These are phyloP conservation scores for Exserohilum rostratum DNA, from an alignment of 2,329 filamentous ascomycete species.

Conservation along the genomic window DNA sequence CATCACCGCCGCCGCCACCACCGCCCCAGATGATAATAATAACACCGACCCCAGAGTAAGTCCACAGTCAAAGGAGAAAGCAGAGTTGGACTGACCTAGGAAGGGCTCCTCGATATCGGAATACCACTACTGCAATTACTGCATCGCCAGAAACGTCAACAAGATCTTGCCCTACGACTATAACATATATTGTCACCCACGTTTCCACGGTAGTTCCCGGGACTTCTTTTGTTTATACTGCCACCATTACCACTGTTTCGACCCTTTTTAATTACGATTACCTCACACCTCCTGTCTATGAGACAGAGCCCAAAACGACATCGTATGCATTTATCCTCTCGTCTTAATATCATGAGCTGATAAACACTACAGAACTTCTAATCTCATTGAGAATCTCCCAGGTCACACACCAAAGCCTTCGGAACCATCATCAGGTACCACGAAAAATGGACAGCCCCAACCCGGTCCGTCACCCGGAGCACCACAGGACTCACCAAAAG, in stretches of 20 bases:
- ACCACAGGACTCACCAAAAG: neutral
- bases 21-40: too few relatives aligned
- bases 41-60: too few relatives aligned
- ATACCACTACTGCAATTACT: too few relatives aligned
- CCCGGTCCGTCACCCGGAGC: neutral
- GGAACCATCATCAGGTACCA: neutral
- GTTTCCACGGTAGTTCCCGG: neutral
- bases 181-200: neutral
- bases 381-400: too few relatives aligned
- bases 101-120: too few relatives aligned
- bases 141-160: too few relatives aligned
- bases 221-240: neutral
- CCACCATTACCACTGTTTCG: neutral
- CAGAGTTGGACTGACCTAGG: too few relatives aligned
- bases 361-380: neutral
- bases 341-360: neutral
- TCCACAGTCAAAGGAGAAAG: too few relatives aligned
- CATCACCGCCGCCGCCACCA: too few relatives aligned
- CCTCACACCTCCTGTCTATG: neutral
- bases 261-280: neutral
- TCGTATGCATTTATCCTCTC: neutral
- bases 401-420: neutral
- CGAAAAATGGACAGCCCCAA: neutral
- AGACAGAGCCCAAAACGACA: neutral
- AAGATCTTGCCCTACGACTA: neutral